phyloP scores from a whole-genome alignment of 257 asterid genomes.

The Eucommia ulmoides region DNA sequence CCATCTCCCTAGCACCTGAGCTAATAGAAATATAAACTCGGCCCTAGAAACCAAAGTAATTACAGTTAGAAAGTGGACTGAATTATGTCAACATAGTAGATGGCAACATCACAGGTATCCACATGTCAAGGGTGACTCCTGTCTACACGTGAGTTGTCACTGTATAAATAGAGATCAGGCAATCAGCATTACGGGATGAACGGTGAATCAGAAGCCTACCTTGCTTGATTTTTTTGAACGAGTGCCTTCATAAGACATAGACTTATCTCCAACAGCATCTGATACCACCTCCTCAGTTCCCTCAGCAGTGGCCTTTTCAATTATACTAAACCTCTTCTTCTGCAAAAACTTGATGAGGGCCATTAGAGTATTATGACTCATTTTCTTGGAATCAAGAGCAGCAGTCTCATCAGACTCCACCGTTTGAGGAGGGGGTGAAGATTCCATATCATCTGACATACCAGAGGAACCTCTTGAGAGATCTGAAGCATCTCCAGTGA shows the following conservation, averaged over 20 bases:
- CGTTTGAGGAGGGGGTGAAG: slow-evolving; percentile 27
- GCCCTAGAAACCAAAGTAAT: slow-evolving; percentile 32
- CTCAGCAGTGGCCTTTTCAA: slow-evolving; percentile 95
- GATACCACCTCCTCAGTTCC: slow-evolving; percentile 98
- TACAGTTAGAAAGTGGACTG: slow-evolving; percentile 5
- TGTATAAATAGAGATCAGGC: too few relatives aligned
- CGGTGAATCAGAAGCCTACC: slow-evolving; percentile 27
- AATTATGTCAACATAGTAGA: not conserved
- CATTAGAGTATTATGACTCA: slow-evolving; percentile 92
- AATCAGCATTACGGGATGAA: too few relatives aligned
- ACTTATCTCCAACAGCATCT: slow-evolving; percentile 79
- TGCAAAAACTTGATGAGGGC: slow-evolving; percentile 93
- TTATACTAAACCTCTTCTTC: slow-evolving; percentile 57
- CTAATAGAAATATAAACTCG: slow-evolving; percentile 48
- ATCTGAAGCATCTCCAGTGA: slow-evolving; percentile 45
- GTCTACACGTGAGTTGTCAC: too few relatives aligned
- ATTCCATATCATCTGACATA: slow-evolving; percentile 77
- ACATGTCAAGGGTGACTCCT: too few relatives aligned
- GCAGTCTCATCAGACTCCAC: slow-evolving; percentile 56
- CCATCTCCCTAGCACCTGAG: slow-evolving; percentile 93
- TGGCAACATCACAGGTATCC: not conserved
- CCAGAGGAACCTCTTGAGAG: slow-evolving; percentile 87
- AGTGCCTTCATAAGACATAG: slow-evolving; percentile 50
- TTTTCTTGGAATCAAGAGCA: slow-evolving; percentile 78
- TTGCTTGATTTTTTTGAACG: slow-evolving; percentile 53